Base-by-base conservation (phyloP, 2,329 filamentous ascomycete species). In the Penicillium aurantiogriseum region DNA sequence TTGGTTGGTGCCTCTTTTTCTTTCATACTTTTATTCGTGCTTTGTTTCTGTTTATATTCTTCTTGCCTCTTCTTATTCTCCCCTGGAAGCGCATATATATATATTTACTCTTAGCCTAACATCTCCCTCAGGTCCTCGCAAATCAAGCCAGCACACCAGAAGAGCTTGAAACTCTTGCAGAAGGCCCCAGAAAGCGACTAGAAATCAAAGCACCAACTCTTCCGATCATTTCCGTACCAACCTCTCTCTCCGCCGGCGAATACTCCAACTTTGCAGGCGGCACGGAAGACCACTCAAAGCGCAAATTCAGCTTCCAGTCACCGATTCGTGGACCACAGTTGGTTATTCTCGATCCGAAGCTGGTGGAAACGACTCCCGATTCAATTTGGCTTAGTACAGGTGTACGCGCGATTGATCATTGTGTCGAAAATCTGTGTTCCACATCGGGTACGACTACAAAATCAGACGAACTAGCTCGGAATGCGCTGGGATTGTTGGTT, bases 381-480 rank as follows among this genome's bases (percentile, higher is more conserved):
- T 71, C 72, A 21, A 74, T 85, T 21, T 88, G 84, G 84, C 71
- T 86, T 1, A 81, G 80, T 43, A 84, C 83, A 0, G 85, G 85
- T 0, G 75, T 86, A 8, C 75, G 83, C 9, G 78, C 80, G 0
- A 76, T 86, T 0, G 83, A 86, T 62, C 83, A 85, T 64, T 85
- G 82, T 55, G 78, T 86, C 4, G 83, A 86, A 68, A 80, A 80
- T 1, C 67, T 83, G 5, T 83, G 80, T 59, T 79, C 79, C 1
- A 64, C 77, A 1, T 60, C 67, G 1, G 66, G 66, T 1, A 68
- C 66, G 10, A 76, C 71, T 2, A 42, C 62, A 0, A 65, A 66
- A n/a, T 71, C 70, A 6, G 77, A 80, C 10, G 65, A 68, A 1
- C 67, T 71, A 23, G 77, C 76, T 0, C 63, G 68, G 45, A 66